Base-by-base conservation (phyloP, 495 filamentous ascomycete species). In the Cercophora newfieldiana region DNA sequence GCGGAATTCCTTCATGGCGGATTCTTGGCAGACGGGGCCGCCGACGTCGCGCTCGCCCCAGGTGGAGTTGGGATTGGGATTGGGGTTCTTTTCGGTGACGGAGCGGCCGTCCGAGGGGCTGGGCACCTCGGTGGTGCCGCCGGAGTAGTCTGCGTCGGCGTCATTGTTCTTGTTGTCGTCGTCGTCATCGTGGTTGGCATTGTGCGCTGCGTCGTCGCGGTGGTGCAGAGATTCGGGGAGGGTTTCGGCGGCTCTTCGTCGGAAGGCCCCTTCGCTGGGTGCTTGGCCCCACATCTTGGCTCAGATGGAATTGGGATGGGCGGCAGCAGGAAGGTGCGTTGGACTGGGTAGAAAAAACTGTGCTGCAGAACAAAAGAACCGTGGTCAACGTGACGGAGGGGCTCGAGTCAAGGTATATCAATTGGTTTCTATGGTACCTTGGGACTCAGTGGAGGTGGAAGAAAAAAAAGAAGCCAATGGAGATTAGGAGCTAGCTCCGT, bases 11-110 rank as follows among this genome's bases (percentile, higher is more conserved):
- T 89, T 86, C 85, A 90, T 89, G 22, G 91, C 90, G 58, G 80
- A 74, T 18, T 78, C 78, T 60, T 87, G 82, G 71, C 83, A 86
- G 66, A 91, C 84, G 7, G 85, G 85, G 12, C 86, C 85, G 16
- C 90, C 89, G 29, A 77, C 71, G 71, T 91, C 86, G 25, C 86
- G 79, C 72, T 95, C 91, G 25, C 91, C 91, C 91, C 91, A 95
- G 21, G 86, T 89, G 50, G 89, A 89, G 28, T 87, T 82, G 47
- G 22, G 24, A 8, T 14, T 19, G 37, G 3, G 3, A 7, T n/a
- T n/a, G n/a, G 19, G 19, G 24, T 24, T 6, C 6, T 10, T 3
- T 24, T n/a, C 61, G 6, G 50, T 22, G 26, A 26, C 25, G 3
- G 64, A 59, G 12, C 19, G 5, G n/a, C 28, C 18, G 4, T 72